A percentile compares a stretch with the other conserved stretches of the same genome.
These are phyloP conservation scores for Pseudotulostoma volvatum DNA, from an alignment of 495 filamentous ascomycete species.

Conservation along the genomic window DNA sequence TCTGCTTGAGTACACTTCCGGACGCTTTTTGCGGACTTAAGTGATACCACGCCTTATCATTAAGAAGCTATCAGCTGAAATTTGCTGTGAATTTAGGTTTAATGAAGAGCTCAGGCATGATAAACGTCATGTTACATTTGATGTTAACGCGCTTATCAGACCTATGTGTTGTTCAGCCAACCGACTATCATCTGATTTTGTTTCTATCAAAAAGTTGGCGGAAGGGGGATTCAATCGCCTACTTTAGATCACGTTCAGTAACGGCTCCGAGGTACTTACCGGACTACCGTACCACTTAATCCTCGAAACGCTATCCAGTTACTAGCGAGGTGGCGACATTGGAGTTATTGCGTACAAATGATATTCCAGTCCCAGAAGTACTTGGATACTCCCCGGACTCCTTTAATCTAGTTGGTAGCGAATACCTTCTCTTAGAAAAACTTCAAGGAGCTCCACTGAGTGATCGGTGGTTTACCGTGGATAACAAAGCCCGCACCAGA, in stretches of 20 bases:
- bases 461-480: constrained; percentile 13
- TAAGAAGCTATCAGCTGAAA: neutral
- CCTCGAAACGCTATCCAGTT: constrained; percentile 13
- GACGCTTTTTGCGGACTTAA: constrained; percentile 11
- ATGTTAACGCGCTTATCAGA: constrained; percentile 8
- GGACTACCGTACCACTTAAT: constrained; percentile 15
- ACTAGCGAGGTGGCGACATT: constrained; percentile 26
- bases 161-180: constrained; percentile 6
- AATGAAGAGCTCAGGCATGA: constrained; percentile 10
- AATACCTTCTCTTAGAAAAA: constrained; percentile 16
- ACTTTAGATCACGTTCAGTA: constrained; percentile 12
- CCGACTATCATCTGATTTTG: constrained; percentile 2
- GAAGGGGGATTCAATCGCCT: constrained; percentile 21
- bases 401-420: constrained; percentile 12
- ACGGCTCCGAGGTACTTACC: constrained; percentile 13
- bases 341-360: constrained; percentile 11
- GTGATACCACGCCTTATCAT: neutral
- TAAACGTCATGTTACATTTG: constrained; percentile 9
- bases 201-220: constrained; percentile 16
- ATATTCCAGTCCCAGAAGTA: constrained; percentile 16
- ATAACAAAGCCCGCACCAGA: constrained; percentile 12
- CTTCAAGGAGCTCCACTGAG: constrained; percentile 10
- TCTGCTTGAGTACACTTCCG: constrained; percentile 12
- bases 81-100: constrained; percentile 5
- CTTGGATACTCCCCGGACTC: constrained; percentile 9